These are phyloP conservation scores for Botrytis byssoidea DNA, from an alignment of 2,329 filamentous ascomycete species.

Conservation along the genomic window DNA sequence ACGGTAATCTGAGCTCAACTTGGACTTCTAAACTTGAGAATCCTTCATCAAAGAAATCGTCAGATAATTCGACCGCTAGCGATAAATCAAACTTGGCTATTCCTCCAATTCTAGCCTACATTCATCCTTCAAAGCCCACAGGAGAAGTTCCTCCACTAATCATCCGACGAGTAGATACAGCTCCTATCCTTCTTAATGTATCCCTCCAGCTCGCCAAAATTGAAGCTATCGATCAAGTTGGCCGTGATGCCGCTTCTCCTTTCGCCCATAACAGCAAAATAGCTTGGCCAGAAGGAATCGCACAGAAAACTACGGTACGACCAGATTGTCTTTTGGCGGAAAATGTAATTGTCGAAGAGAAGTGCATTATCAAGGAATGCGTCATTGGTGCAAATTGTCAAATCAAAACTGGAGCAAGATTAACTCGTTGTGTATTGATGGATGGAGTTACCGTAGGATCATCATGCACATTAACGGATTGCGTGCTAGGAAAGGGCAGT, in stretches of 20 bases:
- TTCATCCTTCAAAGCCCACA: conserved; percentile 59
- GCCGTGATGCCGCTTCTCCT: conserved; percentile 58
- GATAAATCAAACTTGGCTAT: conserved; percentile 46
- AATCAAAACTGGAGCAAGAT: conserved; percentile 79
- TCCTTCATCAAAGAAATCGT: not conserved
- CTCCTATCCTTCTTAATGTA: conserved; percentile 74
- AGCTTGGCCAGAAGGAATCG: conserved; percentile 78
- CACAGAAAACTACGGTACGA: conserved; percentile 75
- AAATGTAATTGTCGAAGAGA: conserved; percentile 86
- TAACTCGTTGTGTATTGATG: conserved; percentile 89
- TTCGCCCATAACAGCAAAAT: conserved; percentile 79
- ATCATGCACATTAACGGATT: conserved; percentile 80
- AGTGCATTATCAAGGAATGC: conserved; percentile 86
- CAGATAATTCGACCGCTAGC: not conserved
- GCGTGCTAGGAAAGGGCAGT: conserved; percentile 77
- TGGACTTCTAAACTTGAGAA: conserved; percentile 33
- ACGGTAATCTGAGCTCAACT: conserved; percentile 37
- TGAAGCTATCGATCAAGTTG: conserved; percentile 64
- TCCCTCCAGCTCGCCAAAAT: conserved; percentile 87
- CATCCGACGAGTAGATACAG: conserved; percentile 85
- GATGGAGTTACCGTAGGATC: conserved; percentile 84
- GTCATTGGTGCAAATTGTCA: conserved; percentile 86
- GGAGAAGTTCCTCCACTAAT: conserved; percentile 53
- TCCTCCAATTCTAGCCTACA: conserved; percentile 77
- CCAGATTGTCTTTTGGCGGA: conserved; percentile 81